Base-by-base conservation (phyloP, 192 early-diverging fungal species). In the Entophlyctis helioformis region DNA sequence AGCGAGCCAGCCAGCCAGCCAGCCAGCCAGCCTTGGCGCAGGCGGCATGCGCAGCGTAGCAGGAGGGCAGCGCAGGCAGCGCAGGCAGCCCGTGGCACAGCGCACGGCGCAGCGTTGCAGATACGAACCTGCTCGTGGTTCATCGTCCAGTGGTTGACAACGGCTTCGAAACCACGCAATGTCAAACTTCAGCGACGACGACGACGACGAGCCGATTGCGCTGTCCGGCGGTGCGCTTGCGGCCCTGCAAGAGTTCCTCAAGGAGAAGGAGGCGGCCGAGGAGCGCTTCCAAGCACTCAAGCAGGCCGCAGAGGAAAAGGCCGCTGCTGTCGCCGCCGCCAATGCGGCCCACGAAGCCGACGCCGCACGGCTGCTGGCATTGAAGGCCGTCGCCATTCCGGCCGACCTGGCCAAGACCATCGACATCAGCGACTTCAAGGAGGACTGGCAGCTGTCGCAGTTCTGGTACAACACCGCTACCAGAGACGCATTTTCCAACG, bases 401-500 rank as follows among this genome's bases (percentile, higher is more conserved):
- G n/a, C n/a, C n/a, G n/a, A n/a, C n/a, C 13, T 46, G 25, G 11
- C 12, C 21, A 45, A 64, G 26, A 35, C 55, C 26, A 15, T 63
- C 9, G 56, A 66, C 28, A 86, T 87, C 73, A 63, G 66, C 15
- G 62, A 58, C 33, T 88, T 86, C 63, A 69, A 67, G 24, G 84
- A 88, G 52, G 83, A 88, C 59, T 86, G 86, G 86, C 84, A 88
- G 59, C 44, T 70, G 26, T 52, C 44, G 8, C 51, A 53, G 39
- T 66, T 31, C 39, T 57, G 44, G 78, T 78, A 78, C 47, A 56
- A 62, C 48, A 60, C 66, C 27, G 59, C 53, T 1, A 81, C 75
- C 1, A 60, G 67, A 7, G 35, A 60, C 4, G 61, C 56, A 32
- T 33, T 81, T 12, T 71, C 73, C n/a, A 48, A 40, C 1, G 64